Evolutionary conservation across 2,329 filamentous ascomycete species (phyloP), one percentile per base, ranked within the genome.

Genomic region (Aspergillus pseudoterreus): DNA sequence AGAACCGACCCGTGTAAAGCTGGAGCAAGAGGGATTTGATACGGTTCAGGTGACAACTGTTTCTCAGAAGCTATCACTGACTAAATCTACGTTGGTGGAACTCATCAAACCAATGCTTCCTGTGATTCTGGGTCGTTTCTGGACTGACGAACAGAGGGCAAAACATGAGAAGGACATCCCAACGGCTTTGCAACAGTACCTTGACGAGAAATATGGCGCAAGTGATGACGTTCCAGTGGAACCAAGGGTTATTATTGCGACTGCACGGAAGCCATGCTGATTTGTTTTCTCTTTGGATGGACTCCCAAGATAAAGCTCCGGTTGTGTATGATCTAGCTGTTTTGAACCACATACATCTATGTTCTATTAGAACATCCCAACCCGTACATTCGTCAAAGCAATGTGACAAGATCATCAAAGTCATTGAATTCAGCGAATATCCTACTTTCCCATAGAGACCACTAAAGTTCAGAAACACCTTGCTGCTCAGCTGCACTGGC

Each of bases 181-280:
- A 6, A 52, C 52, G 12, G 64, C 57, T 2, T 33, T 69, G 27
- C 54, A 47, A 52, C 59, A 54, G 42, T 65, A 63, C 35, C 12
- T 67, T 41, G 58, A 63, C 22, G 56, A 57, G 15, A 55, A 39
- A 6, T 67, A 60, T 36, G 63, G 59, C 9, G 56, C 54, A 22
- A 50, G 57, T 32, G 65, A 55, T 8, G 51, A 58, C 3, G 51
- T 68, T 30, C 46, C 52, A 4, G 54, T 63, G 49, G 54, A 62
- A 14, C 65, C 63, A 56, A 51, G 57, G 21, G 67, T 67, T 6
- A 57, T 70, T 50, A 42, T 71, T 39, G 63, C 65, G 2, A 65
- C 60, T 14, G 67, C 60, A 19, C 59, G 54, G 43, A 71, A 70
- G 51, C 45, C 60, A 21, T 51, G 21, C 30, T 6, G 30, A 15